Conservation (phyloP, 768 basidiomycete species). For the Pholiota conissans region DNA sequence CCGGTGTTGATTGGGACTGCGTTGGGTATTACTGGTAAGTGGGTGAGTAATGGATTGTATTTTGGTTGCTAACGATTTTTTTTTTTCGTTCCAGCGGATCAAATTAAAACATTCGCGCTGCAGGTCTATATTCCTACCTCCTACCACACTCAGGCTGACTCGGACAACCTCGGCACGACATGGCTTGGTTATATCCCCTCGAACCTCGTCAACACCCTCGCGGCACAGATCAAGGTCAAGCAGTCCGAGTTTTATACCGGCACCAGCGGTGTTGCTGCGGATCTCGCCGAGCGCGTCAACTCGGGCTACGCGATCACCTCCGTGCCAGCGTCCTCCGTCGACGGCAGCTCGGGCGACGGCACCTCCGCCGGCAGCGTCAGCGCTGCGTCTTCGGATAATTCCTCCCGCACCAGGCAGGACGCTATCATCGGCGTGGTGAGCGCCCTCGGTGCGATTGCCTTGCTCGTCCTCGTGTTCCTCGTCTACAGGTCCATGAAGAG, state of each 20-base stretch:
- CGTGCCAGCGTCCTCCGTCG: constrained; percentile 26
- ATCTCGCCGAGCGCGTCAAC: constrained; percentile 70
- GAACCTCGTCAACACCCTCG: constrained; percentile 55
- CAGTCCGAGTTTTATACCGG: constrained; percentile 67
- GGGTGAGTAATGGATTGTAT: neutral
- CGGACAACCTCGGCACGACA: constrained; percentile 57
- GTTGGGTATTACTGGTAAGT: constrained; percentile 35
- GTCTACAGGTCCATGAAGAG: constrained; percentile 67
- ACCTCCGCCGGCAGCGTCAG: constrained; percentile 17
- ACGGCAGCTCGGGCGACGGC: constrained; percentile 19
- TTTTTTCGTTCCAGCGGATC: constrained; percentile 21
- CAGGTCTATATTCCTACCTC: constrained; percentile 65
- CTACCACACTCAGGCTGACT: constrained; percentile 51
- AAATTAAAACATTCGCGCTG: constrained; percentile 53
- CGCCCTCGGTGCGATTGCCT: constrained; percentile 75
- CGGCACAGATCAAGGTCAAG: constrained; percentile 59
- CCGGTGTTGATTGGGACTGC: constrained; percentile 43
- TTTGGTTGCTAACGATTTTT: neutral
- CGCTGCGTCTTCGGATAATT: constrained; percentile 29
- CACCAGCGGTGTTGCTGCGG: constrained; percentile 42
- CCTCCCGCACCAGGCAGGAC: constrained; percentile 60
- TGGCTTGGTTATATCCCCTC: constrained; percentile 72
- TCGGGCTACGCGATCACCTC: constrained; percentile 60
- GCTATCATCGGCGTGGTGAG: constrained; percentile 92
- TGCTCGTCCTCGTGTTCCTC: constrained; percentile 73